Base-by-base conservation (phyloP, 1,139 yeast species). In the Pichia sp. region DNA sequence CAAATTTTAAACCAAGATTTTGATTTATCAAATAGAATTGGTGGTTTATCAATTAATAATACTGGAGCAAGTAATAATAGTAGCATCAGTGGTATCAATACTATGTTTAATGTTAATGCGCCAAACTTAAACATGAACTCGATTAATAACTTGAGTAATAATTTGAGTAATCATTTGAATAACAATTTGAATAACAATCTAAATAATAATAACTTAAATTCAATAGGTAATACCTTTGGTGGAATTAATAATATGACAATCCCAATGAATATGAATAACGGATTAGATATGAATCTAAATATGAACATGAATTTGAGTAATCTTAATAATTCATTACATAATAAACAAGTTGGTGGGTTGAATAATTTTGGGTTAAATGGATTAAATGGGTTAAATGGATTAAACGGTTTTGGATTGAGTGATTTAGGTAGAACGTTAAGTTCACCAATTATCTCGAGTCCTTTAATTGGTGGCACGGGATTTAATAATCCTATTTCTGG, bases 11-110 rank as follows among this genome's bases (percentile, higher is more conserved):
- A 45, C 44, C 58, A 1, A n/a, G 59, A 61, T 30, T 56, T 44
- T 33, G 58, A 50, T 44, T 48, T 65, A 19, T 56, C 66, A 1
- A 58, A 56, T 27, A 53, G 64, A 43, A 58, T 65, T 22, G 62
- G 64, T 19, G 65, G 62, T 3, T 50, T 65, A 22, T 62, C 56
- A 41, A 51, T 63, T 42, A 58, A 55, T 44, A 42, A 53, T 46
- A 50, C 53, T 11, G 51, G 51, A 6, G 44, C 28, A 38, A 34
- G 50, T 13, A 30, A 46, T 44, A 48, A 48, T 31, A 31, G 16
- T 10, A 48, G 46, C 31, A 19, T 43, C 19, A 45, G 38, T 29
- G 34, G 42, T 39, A 18, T 45, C 6, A 51, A 51, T n/a, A 30
- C 9, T 19, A 14, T 25, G 31, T 45, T 34, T 18, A 45, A 42